Base-by-base conservation (phyloP, 345 rosid genomes). In the Rhodamnia argentea region DNA sequence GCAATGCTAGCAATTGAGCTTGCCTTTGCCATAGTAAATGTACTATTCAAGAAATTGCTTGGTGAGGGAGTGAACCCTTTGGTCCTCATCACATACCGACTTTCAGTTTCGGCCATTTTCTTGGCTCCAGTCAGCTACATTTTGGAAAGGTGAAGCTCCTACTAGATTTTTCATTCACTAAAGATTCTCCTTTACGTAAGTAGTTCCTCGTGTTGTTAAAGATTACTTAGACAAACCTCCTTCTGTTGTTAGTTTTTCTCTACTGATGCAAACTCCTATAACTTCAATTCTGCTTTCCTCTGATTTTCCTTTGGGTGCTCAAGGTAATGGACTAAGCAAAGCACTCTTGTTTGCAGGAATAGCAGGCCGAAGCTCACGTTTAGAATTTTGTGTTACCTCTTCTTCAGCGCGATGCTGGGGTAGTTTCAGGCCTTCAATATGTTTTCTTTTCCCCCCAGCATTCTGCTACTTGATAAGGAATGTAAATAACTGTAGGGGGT, bases 21-120 rank as follows among this genome's bases (percentile, higher is more conserved):
- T 83, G 89, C 89, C 4, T 94, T 94, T 85, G 89, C 95, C 18
- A 52, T 87, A 32, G 91, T 89, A 87, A 94, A 94, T 88, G 88
- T 94, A 87, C 91, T 94, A 84, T 93, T 94, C 83, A 91, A 94
- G 92, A 88, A 90, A 90, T 95, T 89, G 75, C 90, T 93, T 70
- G 91, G 88, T 42, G 88, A 84, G 55, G 96, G 96, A 55, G 90
- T 87, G 59, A 91, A 90, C 88, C 93, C 87, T 87, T 88, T 92
- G 83, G 95, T 94, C 59, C 88, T 94, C 52, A 86, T 94, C 91
- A 92, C 96, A 18, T 94, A 90, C 88, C 95, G 96, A 23, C 93
- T 88, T n/a, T 87, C 86, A 5, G 82, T 92, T 82, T 91, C 95
- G 50, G 87, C 95, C 59, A 42, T 90, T 86, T 92, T 91, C 91